phyloP scores from a whole-genome alignment of 371 early-diverging fungal species.

The Blastocladiella emersonii region DNA sequence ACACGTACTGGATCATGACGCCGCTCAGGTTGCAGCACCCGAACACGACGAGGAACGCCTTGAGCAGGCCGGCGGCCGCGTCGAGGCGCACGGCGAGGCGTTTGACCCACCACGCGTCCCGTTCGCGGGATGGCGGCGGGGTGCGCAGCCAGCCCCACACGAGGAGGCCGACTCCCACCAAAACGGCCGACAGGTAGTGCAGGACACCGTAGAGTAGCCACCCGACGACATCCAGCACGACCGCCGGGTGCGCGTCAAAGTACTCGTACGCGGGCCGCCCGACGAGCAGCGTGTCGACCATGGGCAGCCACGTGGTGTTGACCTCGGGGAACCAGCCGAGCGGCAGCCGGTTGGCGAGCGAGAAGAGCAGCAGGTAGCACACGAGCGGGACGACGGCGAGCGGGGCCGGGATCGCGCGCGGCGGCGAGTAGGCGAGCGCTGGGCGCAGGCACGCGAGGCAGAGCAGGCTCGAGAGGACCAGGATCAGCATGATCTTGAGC shows the following conservation, averaged over 20 bases:
- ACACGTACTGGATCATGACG: slow-evolving; percentile 1
- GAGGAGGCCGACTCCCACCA: neutral
- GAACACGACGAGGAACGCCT: neutral
- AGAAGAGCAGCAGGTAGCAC: neutral
- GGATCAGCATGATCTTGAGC: too few species aligned
- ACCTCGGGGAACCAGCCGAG: neutral
- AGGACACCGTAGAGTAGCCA: neutral
- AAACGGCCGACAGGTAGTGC: neutral
- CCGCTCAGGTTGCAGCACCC: neutral
- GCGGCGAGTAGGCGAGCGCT: too few species aligned
- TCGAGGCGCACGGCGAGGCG: neutral
- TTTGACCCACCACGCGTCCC: too few species aligned
- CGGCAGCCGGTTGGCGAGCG: neutral
- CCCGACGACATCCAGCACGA: neutral
- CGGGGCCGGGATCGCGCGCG: too few species aligned
- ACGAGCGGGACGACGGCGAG: neutral
- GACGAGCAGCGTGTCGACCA: neutral
- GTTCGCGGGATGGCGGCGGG: too few species aligned
- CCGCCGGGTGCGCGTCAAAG: neutral
- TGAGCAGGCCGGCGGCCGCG: neutral
- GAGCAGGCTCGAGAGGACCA: too few species aligned
- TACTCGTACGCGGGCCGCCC: neutral
- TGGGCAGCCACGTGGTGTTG: neutral
- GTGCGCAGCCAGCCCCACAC: too few species aligned
- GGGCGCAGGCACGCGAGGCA: too few species aligned